Evolutionary conservation across 1,284 basidiomycete genomes (phyloP), one percentile per base, ranked within the genome.

Genomic region (Uromyces viciae-fabae): DNA sequence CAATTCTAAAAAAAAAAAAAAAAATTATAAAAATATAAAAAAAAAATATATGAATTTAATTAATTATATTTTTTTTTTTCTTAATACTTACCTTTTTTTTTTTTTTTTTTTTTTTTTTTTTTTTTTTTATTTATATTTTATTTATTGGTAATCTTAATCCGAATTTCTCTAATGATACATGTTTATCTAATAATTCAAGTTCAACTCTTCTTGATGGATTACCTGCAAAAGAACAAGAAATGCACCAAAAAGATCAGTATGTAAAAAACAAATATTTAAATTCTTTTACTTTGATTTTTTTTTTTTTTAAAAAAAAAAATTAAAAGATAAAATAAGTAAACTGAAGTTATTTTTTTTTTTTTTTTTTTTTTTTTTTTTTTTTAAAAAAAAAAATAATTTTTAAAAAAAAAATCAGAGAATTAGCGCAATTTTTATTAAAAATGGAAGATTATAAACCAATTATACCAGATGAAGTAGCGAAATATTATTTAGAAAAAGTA

Each of bases 381-480:
- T 14, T 14, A n/a, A 52, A 52, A 52, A 52, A 52, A 14, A 52
- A 52, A 52, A 14, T n/a, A 52, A 52, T 52, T n/a, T 52, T 52
- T 52, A 52, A 52, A n/a, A 14, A 14, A 52, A 52, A 14, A 52
- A n/a, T n/a, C 86, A 89, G 93, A 69, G 95, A 93, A 0, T 87
- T 99, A 62, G 94, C 94, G 4, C 95, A 99, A 86, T 95, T 99
- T 85, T 89, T 99, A 87, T 89, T 95, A 69, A 93, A 96, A 92
- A 89, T 99, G 52, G 96, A 99, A 84, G 94, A 96, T 60, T 98
- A 98, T 86, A 94, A 97, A 84, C 97, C 97, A 49, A 85, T 97
- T 94, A 95, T 99, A 83, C 97, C 97, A 1, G 97, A 96, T 85
- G 95, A 99, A 86, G 95, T 99, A 19, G 97, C 96, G 3, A 94